phyloP scores from a whole-genome alignment of 768 basidiomycete species.

The Naganishia antarctica region DNA sequence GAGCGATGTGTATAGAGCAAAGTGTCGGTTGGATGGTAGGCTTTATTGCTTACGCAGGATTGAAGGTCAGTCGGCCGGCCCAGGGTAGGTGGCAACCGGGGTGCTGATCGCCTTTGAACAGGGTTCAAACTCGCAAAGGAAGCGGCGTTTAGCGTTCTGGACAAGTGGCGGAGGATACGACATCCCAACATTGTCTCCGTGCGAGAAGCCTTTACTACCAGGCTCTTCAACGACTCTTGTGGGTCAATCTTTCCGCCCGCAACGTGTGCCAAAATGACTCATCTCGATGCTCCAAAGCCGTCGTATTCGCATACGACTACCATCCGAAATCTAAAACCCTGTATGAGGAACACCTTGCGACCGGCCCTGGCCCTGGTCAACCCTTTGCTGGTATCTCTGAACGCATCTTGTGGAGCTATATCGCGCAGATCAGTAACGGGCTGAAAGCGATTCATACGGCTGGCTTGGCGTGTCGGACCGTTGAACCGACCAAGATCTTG shows the following conservation, averaged over 20 bases:
- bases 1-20: conserved; percentile 77
- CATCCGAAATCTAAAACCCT: conserved; percentile 78
- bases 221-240: conserved; percentile 89
- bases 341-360: conserved; percentile 61
- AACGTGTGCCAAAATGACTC: conserved; percentile 20
- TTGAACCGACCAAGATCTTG: conserved; percentile 82
- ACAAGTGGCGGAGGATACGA: conserved; percentile 73
- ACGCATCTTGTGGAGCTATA: conserved; percentile 82
- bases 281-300: conserved; percentile 54
- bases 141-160: conserved; percentile 72
- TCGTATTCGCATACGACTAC: conserved; percentile 86
- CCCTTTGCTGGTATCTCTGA: conserved; percentile 65
- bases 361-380: conserved; percentile 29
- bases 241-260: conserved; percentile 40
- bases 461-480: conserved; percentile 70
- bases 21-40: conserved; percentile 67
- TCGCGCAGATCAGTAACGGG: conserved; percentile 81
- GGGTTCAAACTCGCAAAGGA: conserved; percentile 80
- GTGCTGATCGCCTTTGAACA: conserved; percentile 44
- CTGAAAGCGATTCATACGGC: conserved; percentile 79
- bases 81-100: not conserved
- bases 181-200: conserved; percentile 82
- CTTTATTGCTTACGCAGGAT: conserved; percentile 75
- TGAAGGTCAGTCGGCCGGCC: conserved; percentile 62
- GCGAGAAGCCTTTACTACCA: conserved; percentile 90